Conservation (phyloP, 345 rosid genomes). For the Zanthoxylum bungeanum region DNA sequence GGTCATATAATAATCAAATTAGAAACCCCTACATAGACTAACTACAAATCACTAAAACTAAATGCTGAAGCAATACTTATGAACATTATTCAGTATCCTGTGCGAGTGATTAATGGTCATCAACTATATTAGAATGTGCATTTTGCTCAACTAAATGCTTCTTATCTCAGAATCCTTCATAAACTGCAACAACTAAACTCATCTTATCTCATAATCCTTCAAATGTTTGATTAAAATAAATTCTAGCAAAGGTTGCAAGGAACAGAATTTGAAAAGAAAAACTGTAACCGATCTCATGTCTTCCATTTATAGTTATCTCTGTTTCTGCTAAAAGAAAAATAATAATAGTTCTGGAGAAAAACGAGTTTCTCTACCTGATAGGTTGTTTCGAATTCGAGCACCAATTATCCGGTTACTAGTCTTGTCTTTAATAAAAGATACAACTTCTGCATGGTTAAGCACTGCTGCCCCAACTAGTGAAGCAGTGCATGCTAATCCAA, state of each 20-base stretch:
- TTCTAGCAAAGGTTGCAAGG: not conserved
- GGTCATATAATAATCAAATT: not conserved
- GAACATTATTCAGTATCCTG: not conserved
- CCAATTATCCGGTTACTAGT: conserved; percentile 55
- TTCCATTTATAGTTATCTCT: not conserved
- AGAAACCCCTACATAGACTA: not conserved
- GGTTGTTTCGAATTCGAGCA: conserved; percentile 81
- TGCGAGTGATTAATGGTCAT: not conserved
- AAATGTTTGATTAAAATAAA: not conserved
- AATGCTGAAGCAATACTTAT: not conserved
- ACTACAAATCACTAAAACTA: not conserved
- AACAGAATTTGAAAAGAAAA: not conserved
- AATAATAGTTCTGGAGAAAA: not conserved
- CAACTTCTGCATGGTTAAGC: conserved; percentile 92
- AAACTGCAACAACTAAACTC: not conserved
- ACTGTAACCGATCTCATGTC: not conserved
- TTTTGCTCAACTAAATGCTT: not conserved
- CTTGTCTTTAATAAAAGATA: conserved; percentile 73
- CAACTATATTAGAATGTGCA: not conserved
- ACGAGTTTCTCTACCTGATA: conserved; percentile 51
- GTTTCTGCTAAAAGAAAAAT: not conserved
- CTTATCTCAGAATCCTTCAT: not conserved
- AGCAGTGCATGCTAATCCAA: conserved; percentile 87
- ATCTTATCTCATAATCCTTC: not conserved
- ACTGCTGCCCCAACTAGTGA: conserved; percentile 93